Evolutionary conservation across 176 grass and related monocot species (phyloP).

Genomic region (Ananas comosus): DNA sequence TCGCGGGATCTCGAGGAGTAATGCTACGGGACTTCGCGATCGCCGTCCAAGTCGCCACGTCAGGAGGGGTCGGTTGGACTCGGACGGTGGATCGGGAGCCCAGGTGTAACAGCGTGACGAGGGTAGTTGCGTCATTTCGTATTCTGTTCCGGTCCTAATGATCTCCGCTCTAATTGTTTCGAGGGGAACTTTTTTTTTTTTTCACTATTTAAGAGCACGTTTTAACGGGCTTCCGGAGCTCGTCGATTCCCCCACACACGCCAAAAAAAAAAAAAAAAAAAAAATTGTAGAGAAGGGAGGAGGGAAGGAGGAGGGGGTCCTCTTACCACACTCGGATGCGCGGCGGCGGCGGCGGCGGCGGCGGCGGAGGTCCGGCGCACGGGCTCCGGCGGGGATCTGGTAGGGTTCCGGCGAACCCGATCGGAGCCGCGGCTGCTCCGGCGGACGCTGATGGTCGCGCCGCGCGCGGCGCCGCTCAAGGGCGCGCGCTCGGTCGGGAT

Average conservation of each 20-base stretch:
- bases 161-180: background rate
- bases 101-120: background rate
- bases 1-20: background rate
- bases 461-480: conserved; percentile 38
- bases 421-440: conserved; percentile 68
- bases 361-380: background rate
- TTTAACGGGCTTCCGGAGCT: background rate
- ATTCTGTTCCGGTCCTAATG: background rate
- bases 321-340: background rate
- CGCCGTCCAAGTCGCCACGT: background rate
- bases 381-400: conserved; percentile 4
- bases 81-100: background rate
- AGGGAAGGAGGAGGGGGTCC: background rate
- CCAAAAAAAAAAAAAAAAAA: no score
- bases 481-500: conserved; percentile 54
- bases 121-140: conserved; percentile 18
- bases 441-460: conserved; percentile 29
- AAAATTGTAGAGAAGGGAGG: no score
- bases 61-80: background rate
- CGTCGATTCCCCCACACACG: no score
- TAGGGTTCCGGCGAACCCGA: conserved; percentile 49
- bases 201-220: background rate
- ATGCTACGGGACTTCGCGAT: background rate
- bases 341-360: background rate
- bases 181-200: no score